These are phyloP conservation scores for Urostyla sp. DNA, from an alignment of 73 alveolate genomes.

Conservation along the genomic window DNA sequence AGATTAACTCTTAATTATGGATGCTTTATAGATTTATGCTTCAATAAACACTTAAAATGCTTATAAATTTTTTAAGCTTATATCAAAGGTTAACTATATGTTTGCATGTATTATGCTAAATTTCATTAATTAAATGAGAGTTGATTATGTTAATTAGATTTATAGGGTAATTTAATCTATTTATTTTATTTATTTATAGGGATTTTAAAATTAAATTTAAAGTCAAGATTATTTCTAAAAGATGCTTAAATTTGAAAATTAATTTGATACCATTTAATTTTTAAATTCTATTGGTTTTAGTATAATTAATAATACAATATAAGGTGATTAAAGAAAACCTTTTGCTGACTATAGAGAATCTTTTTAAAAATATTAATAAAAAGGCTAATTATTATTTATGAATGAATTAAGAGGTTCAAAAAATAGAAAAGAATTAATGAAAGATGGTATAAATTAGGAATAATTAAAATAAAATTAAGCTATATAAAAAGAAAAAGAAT, in stretches of 20 bases:
- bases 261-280: neutral
- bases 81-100: constrained; percentile 1
- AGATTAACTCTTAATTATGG: neutral
- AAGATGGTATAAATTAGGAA: too few relatives aligned
- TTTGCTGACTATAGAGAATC: too few relatives aligned
- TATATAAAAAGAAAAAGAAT: too few relatives aligned
- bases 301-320: too few relatives aligned
- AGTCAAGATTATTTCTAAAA: neutral
- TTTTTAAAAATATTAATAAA: neutral
- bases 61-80: neutral
- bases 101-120: constrained; percentile 12
- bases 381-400: neutral
- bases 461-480: too few relatives aligned
- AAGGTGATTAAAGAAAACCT: too few relatives aligned
- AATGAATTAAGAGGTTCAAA: constrained; percentile 6
- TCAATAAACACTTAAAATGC: neutral
- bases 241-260: neutral
- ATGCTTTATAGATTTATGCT: constrained; percentile 11
- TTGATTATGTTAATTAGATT: neutral
- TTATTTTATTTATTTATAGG: neutral
- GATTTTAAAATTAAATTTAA: neutral
- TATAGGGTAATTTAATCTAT: neutral
- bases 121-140: constrained; percentile 25
- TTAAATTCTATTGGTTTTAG: constrained; percentile 13
- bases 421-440: too few relatives aligned